These are phyloP conservation scores for Marvania coccoides DNA, from an alignment of 139 green algal species.

Conservation along the genomic window DNA sequence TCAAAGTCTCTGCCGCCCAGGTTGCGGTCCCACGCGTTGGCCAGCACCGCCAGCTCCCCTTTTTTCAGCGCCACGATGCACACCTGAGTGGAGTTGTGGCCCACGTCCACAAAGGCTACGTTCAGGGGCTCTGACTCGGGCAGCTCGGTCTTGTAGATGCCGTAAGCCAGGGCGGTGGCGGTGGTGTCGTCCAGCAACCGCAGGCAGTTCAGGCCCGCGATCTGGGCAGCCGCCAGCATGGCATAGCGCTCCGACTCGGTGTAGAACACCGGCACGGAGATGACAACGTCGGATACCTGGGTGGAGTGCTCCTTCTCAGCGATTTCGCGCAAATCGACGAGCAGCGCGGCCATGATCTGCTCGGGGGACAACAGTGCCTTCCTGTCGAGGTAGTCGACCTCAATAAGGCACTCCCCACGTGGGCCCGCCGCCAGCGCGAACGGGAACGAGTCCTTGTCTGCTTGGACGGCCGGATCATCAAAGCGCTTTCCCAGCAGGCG, in stretches of 20 bases:
- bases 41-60: conserved; percentile 74
- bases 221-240: conserved; percentile 69
- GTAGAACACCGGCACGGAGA: conserved; percentile 86
- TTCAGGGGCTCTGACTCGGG: conserved; percentile 75
- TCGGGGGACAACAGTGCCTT: conserved; percentile 43
- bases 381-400: conserved; percentile 62
- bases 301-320: conserved; percentile 75
- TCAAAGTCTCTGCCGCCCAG: conserved; percentile 89
- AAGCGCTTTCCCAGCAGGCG: conserved; percentile 89
- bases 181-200: conserved; percentile 95
- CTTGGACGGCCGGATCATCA: conserved; percentile 69
- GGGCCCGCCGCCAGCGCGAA: conserved; percentile 65
- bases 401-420: conserved; percentile 65
- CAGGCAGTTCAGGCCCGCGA: conserved; percentile 84
- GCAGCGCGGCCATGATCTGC: conserved; percentile 79
- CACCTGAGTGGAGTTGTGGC: conserved; percentile 84
- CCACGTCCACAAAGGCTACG: conserved; percentile 94
- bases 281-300: conserved; percentile 83
- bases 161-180: conserved; percentile 91
- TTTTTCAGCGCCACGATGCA: conserved; percentile 89
- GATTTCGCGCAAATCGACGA: conserved; percentile 88
- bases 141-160: conserved; percentile 99
- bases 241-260: conserved; percentile 74
- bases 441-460: conserved; percentile 61
- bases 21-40: conserved; percentile 85